Percentiles rank a stretch among this genome's conserved stretches.
These are phyloP conservation scores for Beta lomatogona DNA, from an alignment of 179 eudicot species.

Conservation along the genomic window DNA sequence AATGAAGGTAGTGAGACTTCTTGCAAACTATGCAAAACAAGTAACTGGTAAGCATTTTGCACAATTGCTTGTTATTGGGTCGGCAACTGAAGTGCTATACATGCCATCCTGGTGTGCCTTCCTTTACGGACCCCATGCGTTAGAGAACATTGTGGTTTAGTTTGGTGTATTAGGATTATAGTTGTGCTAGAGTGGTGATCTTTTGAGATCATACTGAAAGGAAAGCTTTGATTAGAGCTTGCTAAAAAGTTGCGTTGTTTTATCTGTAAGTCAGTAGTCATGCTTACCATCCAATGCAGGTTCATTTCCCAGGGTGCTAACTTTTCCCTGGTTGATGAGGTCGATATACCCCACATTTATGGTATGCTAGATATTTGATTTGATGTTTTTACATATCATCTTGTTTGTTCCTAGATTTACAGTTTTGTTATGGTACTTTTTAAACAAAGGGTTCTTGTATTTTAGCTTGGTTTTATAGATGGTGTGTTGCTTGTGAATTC, in stretches of 20 bases:
- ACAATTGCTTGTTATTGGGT: no score
- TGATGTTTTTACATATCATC: no score
- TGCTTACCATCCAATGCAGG: neutral
- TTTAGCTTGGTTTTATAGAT: neutral
- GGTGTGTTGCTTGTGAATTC: neutral
- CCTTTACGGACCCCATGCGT: no score
- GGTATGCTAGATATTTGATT: no score
- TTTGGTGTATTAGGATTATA: no score
- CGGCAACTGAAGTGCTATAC: no score
- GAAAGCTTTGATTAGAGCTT: no score
- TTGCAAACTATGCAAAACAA: neutral
- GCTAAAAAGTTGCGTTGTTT: neutral
- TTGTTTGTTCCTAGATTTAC: neutral
- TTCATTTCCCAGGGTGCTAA: neutral
- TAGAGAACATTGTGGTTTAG: no score
- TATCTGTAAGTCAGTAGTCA: neutral
- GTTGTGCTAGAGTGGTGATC: no score
- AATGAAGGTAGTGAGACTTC: neutral
- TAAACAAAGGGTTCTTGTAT: neutral
- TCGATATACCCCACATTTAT: neutral
- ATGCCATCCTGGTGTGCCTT: no score
- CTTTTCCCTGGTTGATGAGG: neutral
- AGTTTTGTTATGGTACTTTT: neutral
- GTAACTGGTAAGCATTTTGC: neutral
- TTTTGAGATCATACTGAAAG: no score